Conservation (phyloP, 1,284 basidiomycete genomes). For the Trichosporon sp. region DNA sequence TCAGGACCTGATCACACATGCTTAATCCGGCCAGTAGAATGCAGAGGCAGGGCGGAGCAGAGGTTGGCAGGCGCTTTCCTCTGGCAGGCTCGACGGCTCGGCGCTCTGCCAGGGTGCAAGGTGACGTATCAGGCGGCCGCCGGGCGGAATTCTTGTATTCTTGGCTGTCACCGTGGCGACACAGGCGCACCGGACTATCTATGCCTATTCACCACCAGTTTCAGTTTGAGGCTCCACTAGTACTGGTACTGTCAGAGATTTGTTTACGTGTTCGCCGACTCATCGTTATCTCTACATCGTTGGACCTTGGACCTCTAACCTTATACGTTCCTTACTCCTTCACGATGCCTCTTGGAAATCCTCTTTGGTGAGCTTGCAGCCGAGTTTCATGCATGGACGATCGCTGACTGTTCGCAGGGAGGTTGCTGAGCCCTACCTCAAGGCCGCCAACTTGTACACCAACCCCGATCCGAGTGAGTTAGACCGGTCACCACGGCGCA, state of each 20-base stretch:
- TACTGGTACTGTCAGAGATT: neutral
- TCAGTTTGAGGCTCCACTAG: neutral
- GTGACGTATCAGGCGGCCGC: neutral
- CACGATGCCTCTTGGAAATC: constrained; percentile 27
- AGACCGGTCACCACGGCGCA: too few relatives aligned
- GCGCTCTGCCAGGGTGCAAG: neutral
- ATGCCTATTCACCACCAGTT: constrained; percentile 3
- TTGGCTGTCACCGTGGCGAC: neutral
- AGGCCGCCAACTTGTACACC: constrained; percentile 30
- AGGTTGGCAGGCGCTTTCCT: too few relatives aligned
- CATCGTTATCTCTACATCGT: neutral
- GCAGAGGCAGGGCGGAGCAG: too few relatives aligned
- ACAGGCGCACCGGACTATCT: neutral
- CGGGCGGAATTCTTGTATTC: neutral
- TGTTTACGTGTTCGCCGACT: constrained; percentile 12
- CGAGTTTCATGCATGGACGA: neutral
- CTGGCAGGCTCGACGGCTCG: too few relatives aligned
- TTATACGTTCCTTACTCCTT: neutral
- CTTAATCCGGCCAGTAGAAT: too few relatives aligned
- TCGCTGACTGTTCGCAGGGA: constrained; percentile 28
- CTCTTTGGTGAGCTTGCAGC: constrained; percentile 14
- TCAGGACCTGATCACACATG: too few relatives aligned
- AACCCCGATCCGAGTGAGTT: constrained; percentile 42
- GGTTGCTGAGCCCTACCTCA: constrained; percentile 40
- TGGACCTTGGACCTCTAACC: neutral